Conservation (phyloP, 345 rosid species). For the Tarenaya hassleriana region DNA sequence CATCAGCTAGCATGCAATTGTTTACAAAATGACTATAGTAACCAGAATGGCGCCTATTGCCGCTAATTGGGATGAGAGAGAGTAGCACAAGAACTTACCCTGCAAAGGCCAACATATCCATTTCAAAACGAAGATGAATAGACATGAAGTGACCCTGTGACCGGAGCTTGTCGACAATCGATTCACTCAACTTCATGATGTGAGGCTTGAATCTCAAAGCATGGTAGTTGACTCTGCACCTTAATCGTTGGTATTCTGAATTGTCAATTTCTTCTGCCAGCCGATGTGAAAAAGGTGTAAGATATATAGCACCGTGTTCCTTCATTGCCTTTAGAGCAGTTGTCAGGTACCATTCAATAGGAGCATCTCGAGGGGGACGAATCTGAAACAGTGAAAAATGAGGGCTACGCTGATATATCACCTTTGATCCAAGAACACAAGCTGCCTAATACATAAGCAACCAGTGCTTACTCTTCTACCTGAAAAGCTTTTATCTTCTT, state of each 20-base stretch:
- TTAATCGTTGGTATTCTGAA: constrained; percentile 86
- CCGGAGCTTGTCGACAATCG: constrained; percentile 91
- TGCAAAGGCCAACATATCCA: constrained; percentile 99
- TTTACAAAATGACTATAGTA: no score
- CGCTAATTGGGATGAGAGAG: constrained; percentile 10
- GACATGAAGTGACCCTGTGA: constrained; percentile 98
- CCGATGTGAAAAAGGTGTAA: constrained; percentile 98
- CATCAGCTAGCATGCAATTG: no score
- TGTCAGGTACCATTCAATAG: constrained; percentile 79
- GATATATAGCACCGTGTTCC: constrained; percentile 89
- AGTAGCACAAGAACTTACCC: constrained; percentile 54
- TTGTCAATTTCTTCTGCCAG: constrained; percentile 91
- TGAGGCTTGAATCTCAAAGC: constrained; percentile 90
- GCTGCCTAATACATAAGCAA: constrained; percentile 5
- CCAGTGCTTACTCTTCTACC: constrained; percentile 36
- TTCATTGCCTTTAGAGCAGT: constrained; percentile 82
- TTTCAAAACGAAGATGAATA: constrained; percentile 98
- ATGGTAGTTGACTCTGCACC: constrained; percentile 98
- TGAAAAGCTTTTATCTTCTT: constrained; percentile 87
- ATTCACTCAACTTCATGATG: constrained; percentile 85
- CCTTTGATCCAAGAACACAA: neutral
- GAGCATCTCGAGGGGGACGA: constrained; percentile 93
- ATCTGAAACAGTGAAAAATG: constrained; percentile 37
- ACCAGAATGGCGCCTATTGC: constrained; percentile 10
- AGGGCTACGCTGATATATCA: constrained; percentile 1